These are phyloP conservation scores for Colletotrichum camelliae DNA, from an alignment of 2,329 filamentous ascomycete species.

Conservation along the genomic window DNA sequence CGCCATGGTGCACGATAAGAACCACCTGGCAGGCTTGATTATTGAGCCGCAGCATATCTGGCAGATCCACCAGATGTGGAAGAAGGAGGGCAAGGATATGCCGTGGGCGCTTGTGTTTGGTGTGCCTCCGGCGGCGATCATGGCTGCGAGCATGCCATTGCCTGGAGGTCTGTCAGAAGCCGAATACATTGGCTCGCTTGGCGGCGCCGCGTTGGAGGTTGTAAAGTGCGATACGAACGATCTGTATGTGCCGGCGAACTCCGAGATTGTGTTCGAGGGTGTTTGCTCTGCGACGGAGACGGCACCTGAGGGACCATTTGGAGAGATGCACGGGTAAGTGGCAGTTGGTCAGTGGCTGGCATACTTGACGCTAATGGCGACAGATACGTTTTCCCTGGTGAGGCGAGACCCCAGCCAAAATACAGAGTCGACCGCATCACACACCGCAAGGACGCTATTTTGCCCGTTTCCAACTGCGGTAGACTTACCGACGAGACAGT, in stretches of 20 bases:
- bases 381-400: constrained; percentile 20
- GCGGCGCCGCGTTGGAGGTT: constrained; percentile 48
- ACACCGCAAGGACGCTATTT: constrained; percentile 50
- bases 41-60: constrained; percentile 51
- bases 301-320: constrained; percentile 53
- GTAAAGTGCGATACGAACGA: constrained; percentile 59
- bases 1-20: constrained; percentile 51
- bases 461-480: constrained; percentile 53
- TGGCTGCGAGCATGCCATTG: constrained; percentile 54
- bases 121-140: constrained; percentile 53
- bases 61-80: constrained; percentile 52
- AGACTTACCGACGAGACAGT: constrained; percentile 49
- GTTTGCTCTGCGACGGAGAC: constrained; percentile 48
- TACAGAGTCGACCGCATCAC: constrained; percentile 53
- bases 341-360: fast-evolving
- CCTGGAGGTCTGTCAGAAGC: constrained; percentile 53
- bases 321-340: constrained; percentile 38
- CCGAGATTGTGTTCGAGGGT: constrained; percentile 58
- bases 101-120: constrained; percentile 54
- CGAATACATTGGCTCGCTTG: constrained; percentile 53
- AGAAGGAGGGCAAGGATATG: constrained; percentile 46
- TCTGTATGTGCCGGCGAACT: constrained; percentile 51
- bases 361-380: constrained; percentile 28
- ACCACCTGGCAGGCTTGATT: constrained; percentile 44
- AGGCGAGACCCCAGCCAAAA: constrained; percentile 31